These are phyloP conservation scores for Coemansia sp. DNA, from an alignment of 192 early-diverging fungal genomes.

Conservation along the genomic window DNA sequence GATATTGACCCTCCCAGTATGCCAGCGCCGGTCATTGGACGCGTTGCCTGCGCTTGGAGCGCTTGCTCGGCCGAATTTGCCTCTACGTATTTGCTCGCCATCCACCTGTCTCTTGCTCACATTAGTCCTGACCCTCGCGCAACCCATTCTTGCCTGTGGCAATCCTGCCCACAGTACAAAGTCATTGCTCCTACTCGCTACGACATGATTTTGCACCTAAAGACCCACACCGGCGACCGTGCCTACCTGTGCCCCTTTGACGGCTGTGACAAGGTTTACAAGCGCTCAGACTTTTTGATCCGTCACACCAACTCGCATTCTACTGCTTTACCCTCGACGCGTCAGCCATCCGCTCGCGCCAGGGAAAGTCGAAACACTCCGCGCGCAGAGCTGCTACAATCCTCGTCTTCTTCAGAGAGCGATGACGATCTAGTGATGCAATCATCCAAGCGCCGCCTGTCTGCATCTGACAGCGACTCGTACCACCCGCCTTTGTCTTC, in stretches of 20 bases:
- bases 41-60: constrained; percentile 64
- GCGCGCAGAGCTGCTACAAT: neutral
- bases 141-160: constrained; percentile 33
- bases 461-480: neutral
- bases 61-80: constrained; percentile 51
- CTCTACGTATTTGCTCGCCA: constrained; percentile 25
- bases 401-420: neutral
- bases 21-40: constrained; percentile 5
- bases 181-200: constrained; percentile 61
- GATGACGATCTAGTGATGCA: constrained; percentile 1
- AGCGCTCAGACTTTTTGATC: constrained; percentile 65
- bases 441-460: neutral
- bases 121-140: constrained; percentile 13
- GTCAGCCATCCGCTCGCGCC: neutral
- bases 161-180: constrained; percentile 15
- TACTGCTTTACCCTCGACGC: neutral
- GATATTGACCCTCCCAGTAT: constrained; percentile 13
- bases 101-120: constrained; percentile 35
- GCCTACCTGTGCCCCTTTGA: constrained; percentile 64
- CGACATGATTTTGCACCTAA: constrained; percentile 63
- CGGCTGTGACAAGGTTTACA: constrained; percentile 68
- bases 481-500: neutral
- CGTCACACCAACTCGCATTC: constrained; percentile 51
- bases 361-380: neutral
- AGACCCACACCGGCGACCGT: constrained; percentile 68